phyloP scores from a whole-genome alignment of 148 eudicot species.

The Amaranthus palmeri region DNA sequence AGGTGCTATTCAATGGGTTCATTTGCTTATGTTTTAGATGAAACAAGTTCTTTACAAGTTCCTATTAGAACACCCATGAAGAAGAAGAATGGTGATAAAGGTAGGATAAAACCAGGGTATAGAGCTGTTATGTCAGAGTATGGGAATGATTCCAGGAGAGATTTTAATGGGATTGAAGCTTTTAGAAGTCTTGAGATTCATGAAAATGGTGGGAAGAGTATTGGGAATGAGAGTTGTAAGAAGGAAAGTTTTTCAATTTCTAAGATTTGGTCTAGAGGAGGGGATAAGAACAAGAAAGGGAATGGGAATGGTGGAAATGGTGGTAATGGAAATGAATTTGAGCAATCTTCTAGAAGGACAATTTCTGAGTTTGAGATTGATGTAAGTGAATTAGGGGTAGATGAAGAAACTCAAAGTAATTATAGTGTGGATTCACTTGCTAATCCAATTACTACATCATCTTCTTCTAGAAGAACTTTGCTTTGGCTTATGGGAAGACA shows the following conservation, averaged over 20 bases:
- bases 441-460: slow-evolving; percentile 49
- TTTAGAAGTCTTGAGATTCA: slow-evolving; percentile 24
- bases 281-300: slow-evolving; percentile 32
- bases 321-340: slow-evolving; percentile 30
- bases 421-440: slow-evolving; percentile 54
- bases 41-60: slow-evolving; percentile 54
- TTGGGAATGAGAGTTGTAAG: slow-evolving; percentile 31
- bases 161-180: slow-evolving; percentile 48
- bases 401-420: slow-evolving; percentile 60
- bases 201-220: slow-evolving; percentile 7
- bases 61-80: slow-evolving; percentile 58
- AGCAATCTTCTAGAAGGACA: slow-evolving; percentile 38
- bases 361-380: slow-evolving; percentile 45
- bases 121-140: slow-evolving; percentile 71
- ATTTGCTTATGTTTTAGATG: slow-evolving; percentile 87
- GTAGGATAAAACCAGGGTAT: slow-evolving; percentile 37
- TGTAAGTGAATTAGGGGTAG: slow-evolving; percentile 39
- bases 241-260: slow-evolving; percentile 69
- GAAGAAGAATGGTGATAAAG: slow-evolving; percentile 41
- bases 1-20: slow-evolving; percentile 97
- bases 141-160: slow-evolving; percentile 64
- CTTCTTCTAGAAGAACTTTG: slow-evolving; percentile 61
- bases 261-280: slow-evolving; percentile 64
- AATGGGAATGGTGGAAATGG: slow-evolving; percentile 24
- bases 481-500: slow-evolving; percentile 82